A percentile compares a stretch with the other conserved stretches of the same genome.
Evolutionary conservation across 2,329 filamentous ascomycete genomes (phyloP).

Genomic region (Tolypocladium ovalisporum): DNA sequence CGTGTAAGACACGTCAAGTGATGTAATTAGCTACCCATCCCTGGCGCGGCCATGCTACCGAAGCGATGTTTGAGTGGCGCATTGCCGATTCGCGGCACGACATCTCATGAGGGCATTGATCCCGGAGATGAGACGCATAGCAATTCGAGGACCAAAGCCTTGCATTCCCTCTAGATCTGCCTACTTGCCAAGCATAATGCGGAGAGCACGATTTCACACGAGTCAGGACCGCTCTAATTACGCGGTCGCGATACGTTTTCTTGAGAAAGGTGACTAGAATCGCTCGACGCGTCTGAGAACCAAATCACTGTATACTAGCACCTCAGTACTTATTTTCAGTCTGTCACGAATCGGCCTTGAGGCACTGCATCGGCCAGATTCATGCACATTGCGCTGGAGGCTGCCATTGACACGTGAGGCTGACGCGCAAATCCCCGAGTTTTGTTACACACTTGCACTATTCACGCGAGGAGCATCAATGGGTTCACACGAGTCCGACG

Average conservation of each 20-base stretch:
- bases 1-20: background rate
- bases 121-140: conserved; percentile 25
- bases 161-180: background rate
- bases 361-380: background rate
- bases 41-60: background rate
- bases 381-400: background rate
- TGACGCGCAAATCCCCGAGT: background rate
- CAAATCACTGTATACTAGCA: background rate
- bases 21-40: background rate
- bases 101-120: conserved; percentile 16
- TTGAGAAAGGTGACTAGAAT: too few species aligned
- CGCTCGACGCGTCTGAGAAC: background rate
- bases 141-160: conserved; percentile 6
- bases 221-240: background rate
- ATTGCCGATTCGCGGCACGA: background rate
- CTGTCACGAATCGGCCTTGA: background rate
- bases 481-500: background rate
- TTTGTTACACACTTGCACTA: background rate
- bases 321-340: background rate
- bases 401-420: background rate
- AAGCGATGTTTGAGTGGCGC: too few species aligned
- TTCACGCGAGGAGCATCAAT: background rate
- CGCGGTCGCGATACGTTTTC: too few species aligned
- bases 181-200: background rate
- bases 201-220: background rate